These are phyloP conservation scores for Limnanthes douglasii DNA, from an alignment of 345 rosid species.

Conservation along the genomic window DNA sequence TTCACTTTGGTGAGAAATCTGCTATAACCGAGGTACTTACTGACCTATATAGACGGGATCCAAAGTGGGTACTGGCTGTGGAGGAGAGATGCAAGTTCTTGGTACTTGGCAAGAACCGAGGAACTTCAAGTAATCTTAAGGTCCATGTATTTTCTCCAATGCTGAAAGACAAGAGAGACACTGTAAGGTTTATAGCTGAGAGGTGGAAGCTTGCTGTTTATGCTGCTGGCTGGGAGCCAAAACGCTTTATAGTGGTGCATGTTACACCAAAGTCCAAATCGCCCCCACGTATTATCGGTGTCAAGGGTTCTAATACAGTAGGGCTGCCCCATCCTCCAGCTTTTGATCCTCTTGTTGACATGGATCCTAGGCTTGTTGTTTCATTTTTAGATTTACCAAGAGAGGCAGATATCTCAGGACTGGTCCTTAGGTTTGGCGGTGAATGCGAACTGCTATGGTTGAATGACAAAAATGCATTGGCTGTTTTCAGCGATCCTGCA, in stretches of 20 bases:
- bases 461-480: conserved; percentile 88
- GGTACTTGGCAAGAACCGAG: conserved; percentile 77
- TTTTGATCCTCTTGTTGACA: conserved; percentile 72
- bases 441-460: conserved; percentile 92
- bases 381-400: conserved; percentile 81
- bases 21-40: conserved; percentile 50
- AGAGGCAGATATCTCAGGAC: conserved; percentile 70
- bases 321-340: conserved; percentile 33
- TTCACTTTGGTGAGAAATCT: conserved; percentile 81
- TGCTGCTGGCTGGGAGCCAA: conserved; percentile 92
- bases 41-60: conserved; percentile 84
- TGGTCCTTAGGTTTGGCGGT: conserved; percentile 87
- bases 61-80: conserved; percentile 79
- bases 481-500: conserved; percentile 76
- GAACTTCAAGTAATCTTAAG: conserved; percentile 37
- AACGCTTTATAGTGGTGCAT: conserved; percentile 66
- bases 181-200: conserved; percentile 72
- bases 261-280: conserved; percentile 64
- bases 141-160: conserved; percentile 86
- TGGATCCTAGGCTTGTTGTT: conserved; percentile 93
- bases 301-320: conserved; percentile 33
- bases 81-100: conserved; percentile 90
- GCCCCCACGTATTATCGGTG: conserved; percentile 64
- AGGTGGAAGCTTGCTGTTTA: conserved; percentile 84
- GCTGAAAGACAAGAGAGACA: conserved; percentile 89